Evolutionary conservation across 345 rosid genomes (phyloP).

Genomic region (Rubroshorea leprosula): DNA sequence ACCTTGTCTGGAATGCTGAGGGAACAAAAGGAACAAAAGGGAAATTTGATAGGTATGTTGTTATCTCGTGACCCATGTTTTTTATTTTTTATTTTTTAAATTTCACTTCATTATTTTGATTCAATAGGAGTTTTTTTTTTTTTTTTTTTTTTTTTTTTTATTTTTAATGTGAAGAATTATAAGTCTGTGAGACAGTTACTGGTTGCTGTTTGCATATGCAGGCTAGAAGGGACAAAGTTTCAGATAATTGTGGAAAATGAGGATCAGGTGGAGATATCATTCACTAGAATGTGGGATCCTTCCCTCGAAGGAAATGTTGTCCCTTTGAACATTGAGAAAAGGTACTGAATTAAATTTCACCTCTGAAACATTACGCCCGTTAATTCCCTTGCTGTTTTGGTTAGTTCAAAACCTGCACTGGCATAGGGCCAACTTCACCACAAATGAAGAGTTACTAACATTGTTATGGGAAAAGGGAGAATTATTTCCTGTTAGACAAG

Average conservation of each 20-base stretch:
- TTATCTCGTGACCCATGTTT: not conserved
- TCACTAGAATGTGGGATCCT: slow-evolving; percentile 48
- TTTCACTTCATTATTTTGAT: not conserved
- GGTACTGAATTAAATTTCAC: slow-evolving; percentile 23
- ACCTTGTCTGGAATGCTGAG: slow-evolving; percentile 59
- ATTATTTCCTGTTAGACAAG: no score
- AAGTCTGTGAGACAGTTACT: no score
- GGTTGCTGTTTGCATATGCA: slow-evolving; percentile 13
- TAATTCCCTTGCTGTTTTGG: no score
- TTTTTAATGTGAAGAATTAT: no score
- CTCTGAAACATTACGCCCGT: no score
- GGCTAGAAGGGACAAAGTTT: slow-evolving; percentile 33
- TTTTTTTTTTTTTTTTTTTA: no score
- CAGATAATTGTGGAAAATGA: slow-evolving; percentile 44
- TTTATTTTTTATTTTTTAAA: not conserved
- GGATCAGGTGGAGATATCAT: slow-evolving; percentile 54
- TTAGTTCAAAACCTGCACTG: no score
- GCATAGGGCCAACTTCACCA: no score
- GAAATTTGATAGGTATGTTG: slow-evolving; percentile 36
- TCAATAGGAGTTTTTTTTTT: not conserved
- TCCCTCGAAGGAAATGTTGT: slow-evolving; percentile 39
- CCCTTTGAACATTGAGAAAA: slow-evolving; percentile 62
- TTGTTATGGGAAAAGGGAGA: no score
- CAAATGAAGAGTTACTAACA: no score
- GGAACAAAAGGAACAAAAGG: slow-evolving; percentile 56